Evolutionary conservation across 78 protist genomes (phyloP), one percentile per base, ranked within the genome.

Genomic region (Anaeramoeba ignava): DNA sequence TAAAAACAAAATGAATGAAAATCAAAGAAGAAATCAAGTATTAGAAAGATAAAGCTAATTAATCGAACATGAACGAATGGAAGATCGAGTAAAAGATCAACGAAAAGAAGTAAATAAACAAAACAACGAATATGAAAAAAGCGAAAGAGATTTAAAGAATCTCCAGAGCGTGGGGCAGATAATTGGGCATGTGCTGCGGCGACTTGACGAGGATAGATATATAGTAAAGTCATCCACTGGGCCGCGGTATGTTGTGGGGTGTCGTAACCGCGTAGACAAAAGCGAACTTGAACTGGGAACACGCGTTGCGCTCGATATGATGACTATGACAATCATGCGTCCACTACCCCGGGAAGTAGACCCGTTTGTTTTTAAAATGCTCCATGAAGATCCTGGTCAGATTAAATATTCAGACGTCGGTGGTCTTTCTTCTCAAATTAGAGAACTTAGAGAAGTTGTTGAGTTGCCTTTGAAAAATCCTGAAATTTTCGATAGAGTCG

Each of bases 381-480:
- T 91, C 3, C 23, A 78, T 3, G 99, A 98, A 87, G 90, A 92
- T 40, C n/a, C n/a, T n/a, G 96, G 96, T 34, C 83, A 83, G 3
- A 88, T 96, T 27, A 31, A 78, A 1, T 98, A 93, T 85, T 3
- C 81, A 3, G 89, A 82, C 0, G 86, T 97, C 31, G 99, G 99
- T 12, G 99, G 99, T 0, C 87, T 98, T 41, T 33, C 81, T 36
- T 94, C 94, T 54, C 98, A 98, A 85, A 90, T 97, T 33, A 90
- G 99, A 23, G 97, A 96, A 83, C 81, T 98, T 0, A 90, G 99
- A 33, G 99, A 96, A 87, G 98, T 91, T 41, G n/a, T 98, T 40
- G 99, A 98, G 86, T 88, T 98, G 54, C 99, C 99, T 2, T 93
- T 98, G 17, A 90, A 90, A 79, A 93, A 96, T 84, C 99, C 99